Base-by-base conservation (phyloP, 2,329 filamentous ascomycete genomes). In the Botrytis byssoidea region DNA sequence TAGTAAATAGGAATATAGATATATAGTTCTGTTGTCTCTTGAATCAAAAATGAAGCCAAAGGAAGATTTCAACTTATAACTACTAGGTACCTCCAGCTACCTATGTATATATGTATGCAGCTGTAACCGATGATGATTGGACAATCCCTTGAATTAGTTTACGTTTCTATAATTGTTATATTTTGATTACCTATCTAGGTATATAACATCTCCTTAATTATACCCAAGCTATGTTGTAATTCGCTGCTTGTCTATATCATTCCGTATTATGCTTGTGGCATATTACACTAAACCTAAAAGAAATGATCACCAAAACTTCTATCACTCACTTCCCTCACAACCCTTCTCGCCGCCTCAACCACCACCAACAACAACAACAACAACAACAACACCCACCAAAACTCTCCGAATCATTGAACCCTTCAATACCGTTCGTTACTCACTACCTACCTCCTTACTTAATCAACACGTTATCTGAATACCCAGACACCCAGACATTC, bases 121-220 rank as follows among this genome's bases (percentile, higher is more conserved):
- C 2, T 22, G 44, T 9, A 46, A 46, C 7, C 44, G n/a, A n/a
- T n/a, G 8, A 46, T 46, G 48, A 51, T 51, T n/a, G 48, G 48
- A 14, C 1, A 1, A n/a, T 14, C 4, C 48, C 25, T 14, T 16
- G 7, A 14, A 0, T n/a, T 7, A 6, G 7, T n/a, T 14, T 14
- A 16, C 14, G 12, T 6, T 25, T 60, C 10, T 25, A 60, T 25
- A 25, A 14, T 37, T 60, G 14, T 8, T 16, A 7, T 37, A 25
- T 25, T 2, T 10, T 16, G 5, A 40, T 25, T 14, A 25, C 48
- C 48, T 14, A 14, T 1, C 2, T 14, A 51, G 1, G 48, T 51
- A n/a, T 51, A 51, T 48, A 22, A 48, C 10, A 48, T 25, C 10
- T 48, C 9, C 4, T 48, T 7, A 4, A 48, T n/a, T n/a, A 16